These are phyloP conservation scores for Claviceps purpurea DNA, from an alignment of 2,329 filamentous ascomycete species.

Conservation along the genomic window DNA sequence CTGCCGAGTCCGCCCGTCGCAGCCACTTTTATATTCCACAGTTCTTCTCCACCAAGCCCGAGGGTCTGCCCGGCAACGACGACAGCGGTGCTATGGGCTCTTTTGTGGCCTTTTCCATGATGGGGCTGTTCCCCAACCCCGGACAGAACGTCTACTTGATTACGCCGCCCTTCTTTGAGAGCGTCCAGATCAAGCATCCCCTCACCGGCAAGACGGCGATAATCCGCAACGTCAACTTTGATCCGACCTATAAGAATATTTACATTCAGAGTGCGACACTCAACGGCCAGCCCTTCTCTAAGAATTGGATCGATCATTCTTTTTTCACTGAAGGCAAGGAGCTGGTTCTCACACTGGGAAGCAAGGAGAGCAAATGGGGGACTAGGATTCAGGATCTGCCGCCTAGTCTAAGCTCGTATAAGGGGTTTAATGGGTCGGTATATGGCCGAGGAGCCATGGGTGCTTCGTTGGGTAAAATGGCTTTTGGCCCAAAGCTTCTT, in stretches of 20 bases:
- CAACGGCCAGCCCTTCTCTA: slow-evolving; percentile 44
- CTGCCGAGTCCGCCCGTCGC: slow-evolving; percentile 38
- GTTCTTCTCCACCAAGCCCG: slow-evolving; percentile 44
- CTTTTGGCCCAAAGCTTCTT: not conserved
- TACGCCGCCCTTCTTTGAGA: slow-evolving; percentile 52
- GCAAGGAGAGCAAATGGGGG: slow-evolving; percentile 51
- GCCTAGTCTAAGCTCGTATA: slow-evolving; percentile 37
- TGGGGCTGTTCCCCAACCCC: slow-evolving; percentile 55
- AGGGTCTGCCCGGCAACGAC: slow-evolving; percentile 56
- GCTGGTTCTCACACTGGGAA: slow-evolving; percentile 48
- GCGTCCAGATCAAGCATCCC: slow-evolving; percentile 42
- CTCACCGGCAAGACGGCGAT: slow-evolving; percentile 47
- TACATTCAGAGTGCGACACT: slow-evolving; percentile 54
- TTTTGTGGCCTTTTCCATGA: slow-evolving; percentile 53
- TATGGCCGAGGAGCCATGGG: not conserved
- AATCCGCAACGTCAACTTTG: slow-evolving; percentile 48
- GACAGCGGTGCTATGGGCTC: slow-evolving; percentile 59
- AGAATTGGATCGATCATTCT: slow-evolving; percentile 54
- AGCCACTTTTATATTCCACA: slow-evolving; percentile 53
- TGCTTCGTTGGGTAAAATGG: not conserved
- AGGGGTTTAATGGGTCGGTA: slow-evolving; percentile 6
- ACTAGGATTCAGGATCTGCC: slow-evolving; percentile 45
- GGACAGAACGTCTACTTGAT: slow-evolving; percentile 62
- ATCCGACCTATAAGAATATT: slow-evolving; percentile 40
- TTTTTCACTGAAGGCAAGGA: slow-evolving; percentile 54